These are phyloP conservation scores for Dactylonectria estremocensis DNA, from an alignment of 2,329 filamentous ascomycete genomes.

Conservation along the genomic window DNA sequence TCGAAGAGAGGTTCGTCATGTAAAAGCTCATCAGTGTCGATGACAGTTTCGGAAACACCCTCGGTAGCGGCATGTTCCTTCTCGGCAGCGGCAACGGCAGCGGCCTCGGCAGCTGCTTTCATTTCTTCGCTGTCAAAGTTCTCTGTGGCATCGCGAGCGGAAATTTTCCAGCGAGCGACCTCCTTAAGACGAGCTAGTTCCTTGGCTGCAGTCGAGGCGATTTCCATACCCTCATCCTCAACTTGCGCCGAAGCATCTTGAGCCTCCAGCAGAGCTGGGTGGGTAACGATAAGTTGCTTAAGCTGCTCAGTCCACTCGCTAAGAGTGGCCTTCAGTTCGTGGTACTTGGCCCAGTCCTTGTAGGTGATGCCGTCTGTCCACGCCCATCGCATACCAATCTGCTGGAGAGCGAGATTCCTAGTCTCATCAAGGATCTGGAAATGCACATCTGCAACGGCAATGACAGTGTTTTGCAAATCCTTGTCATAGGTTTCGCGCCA, in stretches of 20 bases:
- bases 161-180: conserved; percentile 87
- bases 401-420: conserved; percentile 86
- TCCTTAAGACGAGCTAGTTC: conserved; percentile 88
- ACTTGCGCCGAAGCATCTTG: conserved; percentile 78
- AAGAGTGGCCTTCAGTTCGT: conserved; percentile 86
- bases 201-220: conserved; percentile 83
- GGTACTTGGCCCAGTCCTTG: conserved; percentile 97
- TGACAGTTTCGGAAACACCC: conserved; percentile 25
- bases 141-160: conserved; percentile 79
- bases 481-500: conserved; percentile 83
- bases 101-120: conserved; percentile 67
- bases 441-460: conserved; percentile 82
- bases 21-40: conserved; percentile 48
- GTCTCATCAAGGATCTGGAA: conserved; percentile 87
- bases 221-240: conserved; percentile 84
- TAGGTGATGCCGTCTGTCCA: conserved; percentile 97
- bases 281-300: conserved; percentile 80
- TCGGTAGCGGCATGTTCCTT: conserved; percentile 44
- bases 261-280: conserved; percentile 79
- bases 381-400: conserved; percentile 95
- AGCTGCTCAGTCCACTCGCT: conserved; percentile 89
- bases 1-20: conserved; percentile 49
- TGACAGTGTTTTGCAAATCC: conserved; percentile 78
- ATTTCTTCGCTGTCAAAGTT: conserved; percentile 82
- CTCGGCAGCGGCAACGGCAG: conserved; percentile 42